Evolutionary conservation across 73 alveolate genomes (phyloP).

Genomic region (Vitrella brassicaformis): DNA sequence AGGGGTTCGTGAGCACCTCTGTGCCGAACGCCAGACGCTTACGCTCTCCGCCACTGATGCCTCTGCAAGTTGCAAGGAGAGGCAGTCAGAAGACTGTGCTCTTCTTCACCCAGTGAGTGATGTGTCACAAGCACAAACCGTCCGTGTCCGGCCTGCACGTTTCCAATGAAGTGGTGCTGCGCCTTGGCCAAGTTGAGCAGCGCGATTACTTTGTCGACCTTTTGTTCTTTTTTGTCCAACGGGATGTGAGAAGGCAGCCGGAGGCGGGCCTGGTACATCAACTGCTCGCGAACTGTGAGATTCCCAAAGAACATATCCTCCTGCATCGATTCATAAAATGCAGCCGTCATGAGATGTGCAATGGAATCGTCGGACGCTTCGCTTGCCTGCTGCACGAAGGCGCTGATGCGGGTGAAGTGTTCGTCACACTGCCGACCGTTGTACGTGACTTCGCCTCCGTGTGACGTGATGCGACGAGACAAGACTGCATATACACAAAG

Average conservation of each 20-base stretch:
- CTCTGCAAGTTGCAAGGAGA: too few species aligned
- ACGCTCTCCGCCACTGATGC: conserved; percentile 23
- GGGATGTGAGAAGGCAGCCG: not conserved
- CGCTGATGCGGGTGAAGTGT: not conserved
- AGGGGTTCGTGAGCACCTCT: conserved; percentile 28
- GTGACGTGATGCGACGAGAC: conserved; percentile 1
- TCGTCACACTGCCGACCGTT: not conserved
- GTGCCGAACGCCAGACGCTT: conserved; percentile 30
- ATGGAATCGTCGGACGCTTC: too few species aligned
- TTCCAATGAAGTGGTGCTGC: conserved; percentile 9
- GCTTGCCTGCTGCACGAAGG: not conserved
- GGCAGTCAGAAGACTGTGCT: too few species aligned
- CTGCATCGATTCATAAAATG: too few species aligned
- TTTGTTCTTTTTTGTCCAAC: not conserved
- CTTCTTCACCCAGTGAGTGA: too few species aligned
- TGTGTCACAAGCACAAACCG: too few species aligned
- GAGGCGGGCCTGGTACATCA: conserved; percentile 9
- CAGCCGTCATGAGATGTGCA: too few species aligned
- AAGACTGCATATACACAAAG: too few species aligned
- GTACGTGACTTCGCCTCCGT: not conserved
- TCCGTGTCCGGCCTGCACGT: too few species aligned
- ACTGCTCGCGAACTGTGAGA: conserved; percentile 21
- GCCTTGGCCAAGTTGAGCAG: conserved; percentile 12
- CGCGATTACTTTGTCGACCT: conserved; percentile 4
- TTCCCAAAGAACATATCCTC: not conserved